Evolutionary conservation across 2,329 filamentous ascomycete genomes (phyloP).

Genomic region (Alternaria hordeiaustralica): DNA sequence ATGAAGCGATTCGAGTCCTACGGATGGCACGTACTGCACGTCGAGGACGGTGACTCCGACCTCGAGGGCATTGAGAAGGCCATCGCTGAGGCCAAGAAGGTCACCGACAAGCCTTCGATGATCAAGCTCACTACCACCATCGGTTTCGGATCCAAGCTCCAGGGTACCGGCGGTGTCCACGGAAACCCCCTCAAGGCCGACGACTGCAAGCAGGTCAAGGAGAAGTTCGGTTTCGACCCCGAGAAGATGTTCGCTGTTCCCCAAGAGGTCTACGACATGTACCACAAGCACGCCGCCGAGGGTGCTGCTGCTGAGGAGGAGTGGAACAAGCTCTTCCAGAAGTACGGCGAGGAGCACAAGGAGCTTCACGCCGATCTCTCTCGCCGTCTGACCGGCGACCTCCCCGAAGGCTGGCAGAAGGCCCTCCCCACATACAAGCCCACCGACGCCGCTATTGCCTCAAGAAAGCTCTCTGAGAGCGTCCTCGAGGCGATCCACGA

Average conservation of each 20-base stretch:
- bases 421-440: conserved; percentile 88
- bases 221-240: conserved; percentile 95
- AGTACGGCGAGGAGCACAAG: conserved; percentile 81
- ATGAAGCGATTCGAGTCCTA: conserved; percentile 94
- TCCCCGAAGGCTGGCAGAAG: conserved; percentile 97
- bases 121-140: conserved; percentile 98
- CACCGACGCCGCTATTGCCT: conserved; percentile 81
- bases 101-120: conserved; percentile 95
- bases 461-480: conserved; percentile 94
- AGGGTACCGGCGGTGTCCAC: conserved; percentile 95
- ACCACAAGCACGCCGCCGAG: conserved; percentile 81
- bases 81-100: conserved; percentile 81
- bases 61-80: conserved; percentile 86
- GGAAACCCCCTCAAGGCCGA: conserved; percentile 94
- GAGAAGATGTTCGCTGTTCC: conserved; percentile 91
- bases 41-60: conserved; percentile 88
- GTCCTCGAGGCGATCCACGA: conserved; percentile 88
- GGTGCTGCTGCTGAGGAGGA: conserved; percentile 90
- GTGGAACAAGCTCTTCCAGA: conserved; percentile 92
- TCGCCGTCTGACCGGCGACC: conserved; percentile 80
- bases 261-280: conserved; percentile 91
- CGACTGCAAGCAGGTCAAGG: conserved; percentile 91
- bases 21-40: conserved; percentile 89
- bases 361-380: conserved; percentile 79
- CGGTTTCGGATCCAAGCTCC: conserved; percentile 89